Percentiles rank a stretch among this genome's conserved stretches.
Evolutionary conservation across 2,329 filamentous ascomycete species (phyloP).

Genomic region (Purpureocillium takamizusanense): DNA sequence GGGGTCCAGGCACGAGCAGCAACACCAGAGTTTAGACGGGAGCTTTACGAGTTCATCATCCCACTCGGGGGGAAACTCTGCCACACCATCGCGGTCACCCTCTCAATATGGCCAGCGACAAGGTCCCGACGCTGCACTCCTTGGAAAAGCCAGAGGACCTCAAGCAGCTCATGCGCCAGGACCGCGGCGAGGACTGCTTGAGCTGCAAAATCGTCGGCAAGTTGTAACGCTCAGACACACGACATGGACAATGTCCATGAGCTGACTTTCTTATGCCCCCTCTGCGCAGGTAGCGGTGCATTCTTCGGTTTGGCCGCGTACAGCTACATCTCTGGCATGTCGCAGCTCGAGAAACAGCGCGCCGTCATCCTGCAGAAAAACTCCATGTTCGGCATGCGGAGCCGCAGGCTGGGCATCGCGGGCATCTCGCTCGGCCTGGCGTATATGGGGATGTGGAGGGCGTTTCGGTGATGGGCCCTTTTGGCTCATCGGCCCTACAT

Average conservation of each 20-base stretch:
- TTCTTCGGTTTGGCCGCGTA: conserved; percentile 70
- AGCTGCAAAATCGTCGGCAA: conserved; percentile 64
- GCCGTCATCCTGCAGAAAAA: conserved; percentile 59
- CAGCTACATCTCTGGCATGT: conserved; percentile 67
- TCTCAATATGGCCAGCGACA: conserved; percentile 24
- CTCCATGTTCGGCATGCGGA: conserved; percentile 64
- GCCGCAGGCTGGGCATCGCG: conserved; percentile 57
- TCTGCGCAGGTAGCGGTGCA: conserved; percentile 54
- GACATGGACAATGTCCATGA: too few relatives aligned
- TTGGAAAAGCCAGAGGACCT: conserved; percentile 54
- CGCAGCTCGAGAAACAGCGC: conserved; percentile 59
- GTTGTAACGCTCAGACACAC: too few relatives aligned
- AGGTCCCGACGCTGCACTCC: conserved; percentile 39
- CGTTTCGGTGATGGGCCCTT: conserved; percentile 53
- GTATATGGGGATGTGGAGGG: conserved; percentile 62
- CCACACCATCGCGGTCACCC: background rate
- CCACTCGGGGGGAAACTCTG: too few relatives aligned
- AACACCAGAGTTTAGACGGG: too few relatives aligned
- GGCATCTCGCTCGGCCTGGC: conserved; percentile 58
- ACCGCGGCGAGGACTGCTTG: conserved; percentile 57
- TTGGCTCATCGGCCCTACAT: too few relatives aligned
- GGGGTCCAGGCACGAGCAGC: background rate
- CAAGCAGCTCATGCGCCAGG: conserved; percentile 46
- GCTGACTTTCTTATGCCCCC: too few relatives aligned
- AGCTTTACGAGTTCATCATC: too few relatives aligned